phyloP scores from a whole-genome alignment of 176 grass and related monocot species.

The Hordeum vulgare region MorexV3_pseudomolecules_assembly NC_058519.1:86244245-86244744 shows the following conservation, averaged over 20 bases:
- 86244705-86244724: neutral
- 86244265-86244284: constrained; percentile 8
- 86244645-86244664: neutral
- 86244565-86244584: neutral
- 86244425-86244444: constrained; percentile 1
- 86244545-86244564: constrained; percentile 52
- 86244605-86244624: neutral
- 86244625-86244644: neutral
- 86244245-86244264: constrained; percentile 6
- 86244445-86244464: constrained; percentile 39
- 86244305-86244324: constrained; percentile 41
- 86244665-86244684: neutral
- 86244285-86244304: constrained; percentile 42
- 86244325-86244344: constrained; percentile 41
- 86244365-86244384: constrained; percentile 50
- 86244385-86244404: constrained; percentile 3
- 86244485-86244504: constrained; percentile 56
- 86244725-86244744: neutral
- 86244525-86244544: constrained; percentile 75
- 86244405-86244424: neutral
- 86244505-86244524: constrained; percentile 56
- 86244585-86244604: neutral
- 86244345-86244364: constrained; percentile 51
- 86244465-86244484: constrained; percentile 45
- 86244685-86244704: neutral